Conservation (phyloP, 441 rosid genomes). For the Hura crepitans region DNA sequence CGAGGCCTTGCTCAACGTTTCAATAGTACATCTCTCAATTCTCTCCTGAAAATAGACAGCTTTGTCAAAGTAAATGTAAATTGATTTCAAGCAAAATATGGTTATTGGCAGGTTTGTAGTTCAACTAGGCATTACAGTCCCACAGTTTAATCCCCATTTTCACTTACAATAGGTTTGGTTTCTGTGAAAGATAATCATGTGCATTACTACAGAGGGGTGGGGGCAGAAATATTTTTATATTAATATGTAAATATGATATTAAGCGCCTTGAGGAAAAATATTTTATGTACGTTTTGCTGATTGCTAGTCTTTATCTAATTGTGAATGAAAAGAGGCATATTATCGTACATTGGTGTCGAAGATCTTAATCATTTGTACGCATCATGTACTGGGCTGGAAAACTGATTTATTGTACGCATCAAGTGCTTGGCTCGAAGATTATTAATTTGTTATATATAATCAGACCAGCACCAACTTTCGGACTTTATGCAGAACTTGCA, state of each 20-base stretch:
- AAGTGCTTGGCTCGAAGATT: no score
- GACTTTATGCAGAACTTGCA: no score
- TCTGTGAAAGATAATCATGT: constrained; percentile 9
- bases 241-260: constrained; percentile 7
- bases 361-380: no score
- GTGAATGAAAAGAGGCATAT: no score
- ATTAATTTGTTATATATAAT: no score
- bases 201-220: constrained; percentile 5
- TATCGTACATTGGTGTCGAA: no score
- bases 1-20: constrained; percentile 93
- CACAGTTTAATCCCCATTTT: background rate
- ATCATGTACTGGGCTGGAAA: no score
- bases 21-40: constrained; percentile 94
- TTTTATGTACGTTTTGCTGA: no score
- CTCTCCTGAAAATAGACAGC: constrained; percentile 72
- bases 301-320: no score
- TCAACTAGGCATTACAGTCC: background rate
- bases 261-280: background rate
- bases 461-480: no score
- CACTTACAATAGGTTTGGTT: background rate
- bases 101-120: constrained; percentile 16
- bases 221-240: constrained; percentile 10
- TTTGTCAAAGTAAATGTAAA: constrained; percentile 15
- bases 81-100: background rate
- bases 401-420: no score